phyloP scores from a whole-genome alignment of 176 grass and related monocot species.

The Carex scoparia region DNA sequence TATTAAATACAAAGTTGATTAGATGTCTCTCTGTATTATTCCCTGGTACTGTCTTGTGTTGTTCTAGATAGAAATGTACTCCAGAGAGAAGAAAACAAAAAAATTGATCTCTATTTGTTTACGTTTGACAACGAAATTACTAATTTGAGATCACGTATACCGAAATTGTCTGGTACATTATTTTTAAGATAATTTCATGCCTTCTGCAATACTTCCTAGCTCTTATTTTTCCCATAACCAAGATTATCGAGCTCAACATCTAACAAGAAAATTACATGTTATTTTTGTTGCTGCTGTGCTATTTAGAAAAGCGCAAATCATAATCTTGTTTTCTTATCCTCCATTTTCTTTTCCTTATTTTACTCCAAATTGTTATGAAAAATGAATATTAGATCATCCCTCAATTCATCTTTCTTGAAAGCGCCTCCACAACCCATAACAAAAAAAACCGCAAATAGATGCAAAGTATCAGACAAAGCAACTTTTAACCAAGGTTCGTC shows the following conservation, averaged over 20 bases:
- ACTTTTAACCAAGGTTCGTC: not conserved
- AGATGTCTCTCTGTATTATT: not conserved
- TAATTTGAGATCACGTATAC: not conserved
- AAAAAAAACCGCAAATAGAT: not conserved
- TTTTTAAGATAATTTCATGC: not conserved
- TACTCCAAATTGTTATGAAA: not conserved
- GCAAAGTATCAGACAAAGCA: not conserved
- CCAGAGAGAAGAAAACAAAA: not conserved
- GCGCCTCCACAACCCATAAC: not conserved
- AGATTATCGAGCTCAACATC: not conserved
- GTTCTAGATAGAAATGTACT: not conserved
- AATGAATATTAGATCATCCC: not conserved
- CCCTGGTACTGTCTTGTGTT: not conserved
- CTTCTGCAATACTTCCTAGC: not conserved
- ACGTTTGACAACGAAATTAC: not conserved
- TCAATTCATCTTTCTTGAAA: not conserved
- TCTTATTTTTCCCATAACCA: no score
- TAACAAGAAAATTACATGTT: not conserved
- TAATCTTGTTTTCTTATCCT: not conserved
- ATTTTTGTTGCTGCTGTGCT: not conserved
- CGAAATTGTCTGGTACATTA: not conserved
- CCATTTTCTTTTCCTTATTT: not conserved
- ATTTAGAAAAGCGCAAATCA: not conserved
- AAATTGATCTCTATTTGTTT: not conserved
- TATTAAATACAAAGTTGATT: slow-evolving; percentile 17